phyloP scores from a whole-genome alignment of 768 basidiomycete species.

The Leccinum disarticulatum region DNA sequence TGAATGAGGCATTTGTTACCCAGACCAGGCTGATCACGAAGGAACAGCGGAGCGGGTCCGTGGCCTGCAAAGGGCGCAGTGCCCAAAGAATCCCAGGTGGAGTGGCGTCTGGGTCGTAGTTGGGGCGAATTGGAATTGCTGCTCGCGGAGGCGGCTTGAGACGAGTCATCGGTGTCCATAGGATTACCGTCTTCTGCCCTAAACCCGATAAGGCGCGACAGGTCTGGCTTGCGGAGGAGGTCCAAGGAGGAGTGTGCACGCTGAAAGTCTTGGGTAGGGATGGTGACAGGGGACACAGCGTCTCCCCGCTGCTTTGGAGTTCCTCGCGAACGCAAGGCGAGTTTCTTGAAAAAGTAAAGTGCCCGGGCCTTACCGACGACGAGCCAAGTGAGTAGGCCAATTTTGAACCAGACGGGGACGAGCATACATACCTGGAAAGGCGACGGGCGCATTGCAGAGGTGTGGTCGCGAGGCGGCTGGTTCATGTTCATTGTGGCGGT shows the following conservation, averaged over 20 bases:
- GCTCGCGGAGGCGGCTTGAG: conserved; percentile 28
- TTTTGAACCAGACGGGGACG: conserved; percentile 15
- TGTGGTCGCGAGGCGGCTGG: conserved; percentile 22
- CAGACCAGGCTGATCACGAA: conserved; percentile 10
- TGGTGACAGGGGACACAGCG: conserved; percentile 23
- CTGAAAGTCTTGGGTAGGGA: conserved; percentile 24
- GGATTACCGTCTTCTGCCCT: conserved; percentile 23
- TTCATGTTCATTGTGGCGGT: conserved; percentile 35
- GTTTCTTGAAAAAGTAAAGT: conserved; percentile 42
- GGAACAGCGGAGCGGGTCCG: conserved; percentile 11
- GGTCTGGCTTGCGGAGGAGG: conserved; percentile 26
- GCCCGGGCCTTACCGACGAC: conserved; percentile 28
- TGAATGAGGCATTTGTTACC: neutral
- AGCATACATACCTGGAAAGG: conserved; percentile 34
- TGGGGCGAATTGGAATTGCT: conserved; percentile 25
- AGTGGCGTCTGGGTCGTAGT: conserved; percentile 22
- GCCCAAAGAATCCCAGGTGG: conserved; percentile 22
- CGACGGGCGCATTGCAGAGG: conserved; percentile 19
- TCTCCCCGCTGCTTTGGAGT: conserved; percentile 30
- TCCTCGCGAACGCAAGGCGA: conserved; percentile 34
- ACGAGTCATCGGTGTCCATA: conserved; percentile 33
- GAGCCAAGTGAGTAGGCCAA: neutral
- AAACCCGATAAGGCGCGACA: conserved; percentile 26
- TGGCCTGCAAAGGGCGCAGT: conserved; percentile 10
- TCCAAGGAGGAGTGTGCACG: conserved; percentile 38